Evolutionary conservation across 83 land plant genomes (phyloP).

Genomic region (Picea mariana): DNA sequence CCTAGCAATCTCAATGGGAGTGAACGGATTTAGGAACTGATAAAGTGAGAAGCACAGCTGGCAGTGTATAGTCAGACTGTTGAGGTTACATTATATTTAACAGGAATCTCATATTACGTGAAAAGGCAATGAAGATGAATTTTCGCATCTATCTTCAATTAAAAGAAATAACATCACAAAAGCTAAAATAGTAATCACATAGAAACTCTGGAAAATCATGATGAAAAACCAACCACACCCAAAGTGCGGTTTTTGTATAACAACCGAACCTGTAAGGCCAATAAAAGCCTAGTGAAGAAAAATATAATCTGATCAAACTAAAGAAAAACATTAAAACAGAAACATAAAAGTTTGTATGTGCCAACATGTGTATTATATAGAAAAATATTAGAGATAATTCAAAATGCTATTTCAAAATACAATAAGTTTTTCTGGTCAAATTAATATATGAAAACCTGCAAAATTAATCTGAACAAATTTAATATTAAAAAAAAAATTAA

Average conservation of each 20-base stretch:
- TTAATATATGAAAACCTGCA: background rate
- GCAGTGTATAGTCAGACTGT: too few relatives aligned
- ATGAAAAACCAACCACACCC: constrained; percentile 85
- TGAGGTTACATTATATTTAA: too few relatives aligned
- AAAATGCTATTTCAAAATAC: background rate
- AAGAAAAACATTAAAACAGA: too few relatives aligned
- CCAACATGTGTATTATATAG: background rate
- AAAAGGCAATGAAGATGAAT: constrained; percentile 96
- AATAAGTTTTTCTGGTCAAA: background rate
- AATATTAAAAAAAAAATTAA: background rate
- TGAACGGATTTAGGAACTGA: too few relatives aligned
- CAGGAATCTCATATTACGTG: constrained; percentile 91
- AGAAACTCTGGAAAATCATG: constrained; percentile 99
- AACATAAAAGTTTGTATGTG: background rate
- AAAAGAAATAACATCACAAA: constrained; percentile 97
- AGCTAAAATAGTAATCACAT: constrained; percentile 97
- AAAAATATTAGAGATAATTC: background rate
- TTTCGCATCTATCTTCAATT: constrained; percentile 97
- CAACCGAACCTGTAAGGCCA: constrained; percentile 71
- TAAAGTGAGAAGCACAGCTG: too few relatives aligned
- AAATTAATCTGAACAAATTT: background rate
- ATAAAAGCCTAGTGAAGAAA: background rate
- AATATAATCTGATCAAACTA: too few relatives aligned
- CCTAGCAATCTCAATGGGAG: too few relatives aligned
- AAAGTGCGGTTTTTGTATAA: constrained; percentile 87